These are phyloP conservation scores for Podaxis mareebaensis DNA, from an alignment of 768 basidiomycete genomes.

Conservation along the genomic window DNA sequence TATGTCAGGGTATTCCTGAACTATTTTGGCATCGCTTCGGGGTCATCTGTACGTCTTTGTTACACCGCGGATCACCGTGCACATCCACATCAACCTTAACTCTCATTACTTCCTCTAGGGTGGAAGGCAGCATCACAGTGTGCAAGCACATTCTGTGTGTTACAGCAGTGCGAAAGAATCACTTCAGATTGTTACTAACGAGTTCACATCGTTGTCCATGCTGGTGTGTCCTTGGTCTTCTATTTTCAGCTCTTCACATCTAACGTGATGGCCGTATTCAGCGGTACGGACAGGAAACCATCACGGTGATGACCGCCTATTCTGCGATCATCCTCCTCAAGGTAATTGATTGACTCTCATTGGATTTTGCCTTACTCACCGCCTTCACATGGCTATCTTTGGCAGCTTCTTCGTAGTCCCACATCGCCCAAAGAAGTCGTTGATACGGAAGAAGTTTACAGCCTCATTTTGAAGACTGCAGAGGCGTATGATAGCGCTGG, in stretches of 20 bases:
- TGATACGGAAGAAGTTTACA: slow-evolving; percentile 65
- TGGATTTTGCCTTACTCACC: not conserved
- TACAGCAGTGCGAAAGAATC: slow-evolving; percentile 74
- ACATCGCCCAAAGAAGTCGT: slow-evolving; percentile 57
- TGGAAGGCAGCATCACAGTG: slow-evolving; percentile 58
- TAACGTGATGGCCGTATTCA: slow-evolving; percentile 29
- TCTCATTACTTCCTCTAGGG: slow-evolving; percentile 36
- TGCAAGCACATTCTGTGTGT: slow-evolving; percentile 70
- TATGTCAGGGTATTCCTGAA: slow-evolving; percentile 83
- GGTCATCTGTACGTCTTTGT: slow-evolving; percentile 12
- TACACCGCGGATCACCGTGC: slow-evolving; percentile 15
- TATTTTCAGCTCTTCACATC: slow-evolving; percentile 4
- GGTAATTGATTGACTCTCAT: slow-evolving; percentile 37
- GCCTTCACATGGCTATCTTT: slow-evolving; percentile 12
- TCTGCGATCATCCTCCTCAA: slow-evolving; percentile 78
- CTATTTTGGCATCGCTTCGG: slow-evolving; percentile 59
- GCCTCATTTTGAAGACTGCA: slow-evolving; percentile 66
- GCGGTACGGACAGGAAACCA: slow-evolving; percentile 85
- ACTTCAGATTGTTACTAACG: slow-evolving; percentile 68
- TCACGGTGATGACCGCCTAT: slow-evolving; percentile 86
- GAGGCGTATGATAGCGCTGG: slow-evolving; percentile 80
- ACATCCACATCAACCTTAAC: not conserved
- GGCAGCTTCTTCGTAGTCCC: slow-evolving; percentile 69
- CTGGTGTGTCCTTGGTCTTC: slow-evolving; percentile 47
- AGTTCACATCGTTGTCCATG: slow-evolving; percentile 73